These are phyloP conservation scores for Heliamphora exappendiculata DNA, from an alignment of 148 eudicot genomes.

Conservation along the genomic window DNA sequence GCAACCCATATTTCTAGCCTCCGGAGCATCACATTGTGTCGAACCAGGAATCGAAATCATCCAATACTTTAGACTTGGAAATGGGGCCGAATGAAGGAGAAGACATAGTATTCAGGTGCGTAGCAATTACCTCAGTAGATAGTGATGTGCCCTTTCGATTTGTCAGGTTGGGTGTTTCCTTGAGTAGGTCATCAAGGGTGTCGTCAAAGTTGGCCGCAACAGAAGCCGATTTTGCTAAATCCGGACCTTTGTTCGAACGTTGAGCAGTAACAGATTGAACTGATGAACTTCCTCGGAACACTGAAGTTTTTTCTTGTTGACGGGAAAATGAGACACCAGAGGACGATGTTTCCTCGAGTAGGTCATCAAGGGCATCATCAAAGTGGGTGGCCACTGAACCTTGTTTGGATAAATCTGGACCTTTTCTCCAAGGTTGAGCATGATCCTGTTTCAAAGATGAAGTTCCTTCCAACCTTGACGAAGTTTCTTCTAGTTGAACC, in stretches of 20 bases:
- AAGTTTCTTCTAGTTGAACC: neutral
- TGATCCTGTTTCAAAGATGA: slow-evolving; percentile 13
- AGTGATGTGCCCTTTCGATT: slow-evolving; percentile 10
- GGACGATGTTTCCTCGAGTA: slow-evolving; percentile 54
- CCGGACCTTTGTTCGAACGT: neutral
- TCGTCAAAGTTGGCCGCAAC: slow-evolving; percentile 16
- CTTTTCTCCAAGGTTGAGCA: slow-evolving; percentile 6
- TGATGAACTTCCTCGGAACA: neutral
- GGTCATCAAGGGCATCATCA: slow-evolving; percentile 50
- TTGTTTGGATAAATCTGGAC: neutral
- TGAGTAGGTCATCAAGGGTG: slow-evolving; percentile 56
- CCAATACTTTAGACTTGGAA: slow-evolving; percentile 48
- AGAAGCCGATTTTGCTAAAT: neutral
- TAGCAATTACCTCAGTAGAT: slow-evolving; percentile 13
- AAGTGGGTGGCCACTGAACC: neutral
- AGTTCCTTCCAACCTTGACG: slow-evolving; percentile 4
- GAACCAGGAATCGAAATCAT: slow-evolving; percentile 87
- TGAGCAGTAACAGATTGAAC: neutral
- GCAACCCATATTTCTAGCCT: neutral
- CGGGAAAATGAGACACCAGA: neutral
- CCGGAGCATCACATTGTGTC: slow-evolving; percentile 36
- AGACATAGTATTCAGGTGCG: slow-evolving; percentile 2
- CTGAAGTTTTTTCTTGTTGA: neutral
- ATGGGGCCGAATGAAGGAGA: slow-evolving; percentile 25
- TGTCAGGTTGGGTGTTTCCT: slow-evolving; percentile 34